Evolutionary conservation across 345 rosid genomes (phyloP), one percentile per base, ranked within the genome.

Genomic region (Limnanthes douglasii): DNA sequence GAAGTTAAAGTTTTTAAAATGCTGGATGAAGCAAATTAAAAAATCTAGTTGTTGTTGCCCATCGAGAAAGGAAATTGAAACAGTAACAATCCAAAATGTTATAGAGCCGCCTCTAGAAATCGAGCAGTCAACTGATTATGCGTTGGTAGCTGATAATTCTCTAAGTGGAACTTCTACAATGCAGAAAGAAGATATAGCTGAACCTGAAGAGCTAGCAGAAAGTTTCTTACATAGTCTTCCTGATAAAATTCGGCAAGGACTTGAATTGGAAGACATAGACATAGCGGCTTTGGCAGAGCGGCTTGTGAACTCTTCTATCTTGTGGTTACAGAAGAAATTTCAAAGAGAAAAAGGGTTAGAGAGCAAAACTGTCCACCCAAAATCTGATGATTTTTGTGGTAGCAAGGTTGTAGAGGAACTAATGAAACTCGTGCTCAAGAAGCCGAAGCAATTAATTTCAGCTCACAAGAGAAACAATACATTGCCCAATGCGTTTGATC

Each of bases 1-100:
- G 79, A 84, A 77, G 43, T 49, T 66, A 49, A 77, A 72, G 52
- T 90, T 90, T 69, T 46, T 90, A 23, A 90, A 70, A 70, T 90
- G 94, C 57, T 90, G 95, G 95, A 66, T 76, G 65, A 84, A 77
- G 46, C 94, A 84, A 73, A 52, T 66, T 18, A 60, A 56, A 46
- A 75, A 66, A 54, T 46, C 69, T 41, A 43, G 44, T 39, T 46
- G 50, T 27, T 51, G 45, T 37, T 59, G 64, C 44, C 43, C 55
- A 33, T 29, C 31, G 20, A 28, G 20, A 19, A 37, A 53, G 35
- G 51, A 64, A 25, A 34, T 66, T 29, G 27, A 48, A n/a, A 44
- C 62, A 61, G 62, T 73, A 43, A 28, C 41, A 25, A 51, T 43
- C 31, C 56, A 54, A 43, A 45, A 64, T 45, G 51, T 39, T 24